A percentile compares a stretch with the other conserved stretches of the same genome.
These are phyloP conservation scores for Canna indica DNA, from an alignment of 176 grass and related monocot species.

Conservation along the genomic window DNA sequence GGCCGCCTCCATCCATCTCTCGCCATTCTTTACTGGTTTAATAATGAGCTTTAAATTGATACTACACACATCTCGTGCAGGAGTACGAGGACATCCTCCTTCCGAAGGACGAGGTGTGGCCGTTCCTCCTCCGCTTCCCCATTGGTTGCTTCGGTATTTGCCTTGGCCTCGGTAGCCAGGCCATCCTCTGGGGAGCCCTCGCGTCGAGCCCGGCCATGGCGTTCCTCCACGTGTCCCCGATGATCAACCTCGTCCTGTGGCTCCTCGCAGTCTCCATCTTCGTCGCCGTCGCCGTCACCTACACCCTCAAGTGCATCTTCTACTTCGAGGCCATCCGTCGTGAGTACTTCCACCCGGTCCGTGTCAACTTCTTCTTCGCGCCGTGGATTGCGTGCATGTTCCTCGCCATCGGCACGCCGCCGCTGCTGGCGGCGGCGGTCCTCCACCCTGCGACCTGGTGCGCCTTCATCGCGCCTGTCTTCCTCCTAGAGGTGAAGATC, in stretches of 20 bases:
- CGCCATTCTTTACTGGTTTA: not conserved
- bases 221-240: conserved; percentile 64
- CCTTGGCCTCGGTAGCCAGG: conserved; percentile 77
- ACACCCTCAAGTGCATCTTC: conserved; percentile 87
- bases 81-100: conserved; percentile 85
- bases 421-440: conserved; percentile 25
- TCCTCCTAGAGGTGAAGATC: conserved; percentile 88
- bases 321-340: conserved; percentile 97
- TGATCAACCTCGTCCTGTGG: conserved; percentile 72
- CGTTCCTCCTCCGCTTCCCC: conserved; percentile 91
- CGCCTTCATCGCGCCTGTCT: conserved; percentile 51
- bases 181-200: conserved; percentile 85
- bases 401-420: conserved; percentile 65
- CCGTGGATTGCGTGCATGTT: conserved; percentile 96
- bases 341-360: conserved; percentile 95
- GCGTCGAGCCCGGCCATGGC: conserved; percentile 49
- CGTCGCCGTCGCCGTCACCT: conserved; percentile 49
- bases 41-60: not conserved
- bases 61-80: conserved; percentile 16
- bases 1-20: not conserved
- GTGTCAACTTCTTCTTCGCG: conserved; percentile 97
- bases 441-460: conserved; percentile 73
- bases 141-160: conserved; percentile 91
- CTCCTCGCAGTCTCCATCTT: conserved; percentile 48
- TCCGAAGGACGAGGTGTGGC: conserved; percentile 92